These are phyloP conservation scores for Aureobasidium sp. DNA, from an alignment of 2,329 filamentous ascomycete species.

Conservation along the genomic window DNA sequence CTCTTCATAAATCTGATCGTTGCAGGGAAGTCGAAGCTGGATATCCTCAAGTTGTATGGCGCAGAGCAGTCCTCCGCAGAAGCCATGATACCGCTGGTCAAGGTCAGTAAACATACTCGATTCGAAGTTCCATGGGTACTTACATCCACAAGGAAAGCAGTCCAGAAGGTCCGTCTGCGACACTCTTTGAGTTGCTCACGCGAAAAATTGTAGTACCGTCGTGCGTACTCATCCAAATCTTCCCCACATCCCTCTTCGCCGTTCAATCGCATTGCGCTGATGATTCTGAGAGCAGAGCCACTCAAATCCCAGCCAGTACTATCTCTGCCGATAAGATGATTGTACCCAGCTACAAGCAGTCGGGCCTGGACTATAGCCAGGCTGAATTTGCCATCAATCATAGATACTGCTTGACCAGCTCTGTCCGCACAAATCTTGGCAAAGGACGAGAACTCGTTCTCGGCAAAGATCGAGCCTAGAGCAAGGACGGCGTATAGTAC, in stretches of 20 bases:
- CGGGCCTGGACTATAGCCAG: constrained; percentile 59
- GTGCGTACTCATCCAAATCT: constrained; percentile 13
- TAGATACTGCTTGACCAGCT: constrained; percentile 48
- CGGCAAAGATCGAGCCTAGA: constrained; percentile 47
- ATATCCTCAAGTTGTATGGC: constrained; percentile 56
- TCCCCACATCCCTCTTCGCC: constrained; percentile 43
- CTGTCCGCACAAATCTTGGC: constrained; percentile 45
- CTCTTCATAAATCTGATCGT: constrained; percentile 52
- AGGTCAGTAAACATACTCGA: constrained; percentile 20
- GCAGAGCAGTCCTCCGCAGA: constrained; percentile 42
- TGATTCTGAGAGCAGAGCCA: constrained; percentile 51
- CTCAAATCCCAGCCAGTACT: constrained; percentile 55
- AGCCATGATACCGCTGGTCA: constrained; percentile 46
- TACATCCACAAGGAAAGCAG: background rate
- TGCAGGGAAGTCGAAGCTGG: constrained; percentile 57
- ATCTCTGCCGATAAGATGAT: constrained; percentile 50
- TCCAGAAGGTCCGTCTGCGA: background rate
- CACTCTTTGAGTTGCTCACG: constrained; percentile 32
- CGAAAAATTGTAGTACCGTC: constrained; percentile 20
- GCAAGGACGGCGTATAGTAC: constrained; percentile 52
- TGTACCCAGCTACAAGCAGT: constrained; percentile 58
- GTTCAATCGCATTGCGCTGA: constrained; percentile 53
- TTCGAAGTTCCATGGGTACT: background rate
- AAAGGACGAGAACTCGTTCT: constrained; percentile 21
- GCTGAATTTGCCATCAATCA: constrained; percentile 42